Percentiles rank a stretch among this genome's conserved stretches.
Conservation (phyloP, 2,329 filamentous ascomycete species). For the Magnaporthiopsis incrustans region DNA sequence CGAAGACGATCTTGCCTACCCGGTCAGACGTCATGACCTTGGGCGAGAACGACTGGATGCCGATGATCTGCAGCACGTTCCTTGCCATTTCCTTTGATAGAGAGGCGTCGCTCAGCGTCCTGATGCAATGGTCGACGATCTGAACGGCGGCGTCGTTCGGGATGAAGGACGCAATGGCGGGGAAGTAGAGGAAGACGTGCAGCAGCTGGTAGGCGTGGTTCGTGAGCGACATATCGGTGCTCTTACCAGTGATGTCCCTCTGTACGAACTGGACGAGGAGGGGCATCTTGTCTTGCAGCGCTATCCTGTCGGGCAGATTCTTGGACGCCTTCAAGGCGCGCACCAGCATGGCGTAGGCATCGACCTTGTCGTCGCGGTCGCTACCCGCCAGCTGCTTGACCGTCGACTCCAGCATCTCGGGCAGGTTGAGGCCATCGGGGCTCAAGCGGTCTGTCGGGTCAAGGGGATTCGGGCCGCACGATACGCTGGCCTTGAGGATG, state of each 20-base stretch:
- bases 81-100: slow-evolving; percentile 71
- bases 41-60: slow-evolving; percentile 67
- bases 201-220: slow-evolving; percentile 73
- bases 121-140: slow-evolving; percentile 73
- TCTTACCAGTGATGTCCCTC: slow-evolving; percentile 63
- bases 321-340: slow-evolving; percentile 73
- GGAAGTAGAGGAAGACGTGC: slow-evolving; percentile 67
- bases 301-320: slow-evolving; percentile 66
- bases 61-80: slow-evolving; percentile 72
- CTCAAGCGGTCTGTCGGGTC: slow-evolving; percentile 34
- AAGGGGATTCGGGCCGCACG: slow-evolving; percentile 36
- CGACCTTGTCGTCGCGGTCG: slow-evolving; percentile 64
- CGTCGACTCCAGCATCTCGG: slow-evolving; percentile 77
- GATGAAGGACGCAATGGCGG: slow-evolving; percentile 61
- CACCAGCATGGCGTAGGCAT: slow-evolving; percentile 78
- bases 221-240: slow-evolving; percentile 59
- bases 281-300: slow-evolving; percentile 67
- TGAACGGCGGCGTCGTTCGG: slow-evolving; percentile 72
- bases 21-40: slow-evolving; percentile 68
- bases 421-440: slow-evolving; percentile 48
- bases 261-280: slow-evolving; percentile 75
- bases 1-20: slow-evolving; percentile 60
- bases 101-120: slow-evolving; percentile 58
- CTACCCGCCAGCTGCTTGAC: slow-evolving; percentile 71
- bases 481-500: slow-evolving; percentile 66